Evolutionary conservation across 371 early-diverging fungal genomes (phyloP), one percentile per base, ranked within the genome.

Genomic region (Mucor plumbeus): DNA sequence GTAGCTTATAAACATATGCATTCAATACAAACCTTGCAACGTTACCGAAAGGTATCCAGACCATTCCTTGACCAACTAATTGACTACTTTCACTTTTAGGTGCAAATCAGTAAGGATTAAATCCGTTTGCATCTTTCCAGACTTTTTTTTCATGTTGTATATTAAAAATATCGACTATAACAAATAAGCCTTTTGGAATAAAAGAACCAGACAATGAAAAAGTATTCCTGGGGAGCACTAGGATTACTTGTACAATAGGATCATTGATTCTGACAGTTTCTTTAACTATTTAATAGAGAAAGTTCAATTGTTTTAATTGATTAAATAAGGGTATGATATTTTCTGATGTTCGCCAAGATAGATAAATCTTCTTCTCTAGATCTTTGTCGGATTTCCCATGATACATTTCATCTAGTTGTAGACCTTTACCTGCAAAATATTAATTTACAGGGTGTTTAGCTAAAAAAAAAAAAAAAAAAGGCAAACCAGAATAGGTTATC

Each of bases 41-140:
- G 26, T 72, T 71, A 62, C 83, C 73, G 64, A 87, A 87, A 14
- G 87, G 85, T 11, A 84, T 50, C 78, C 78, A 87, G 0, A 80
- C 65, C 50, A 67, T 40, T 21, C 73, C 81, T 9, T 76, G 48
- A 17, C 71, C 39, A 39, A 39, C n/a, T 68, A 43, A 71, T 3
- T 50, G 53, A 7, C 65, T 74, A 15, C 59, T 47, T 60, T 69
- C 71, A 17, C 77, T 70, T 13, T 66, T 80, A 21, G 59, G 9
- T 39, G 38, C n/a, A 60, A 85, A 87, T 35, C 88, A 67, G 11
- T 81, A 83, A n/a, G 77, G 77, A 15, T 59, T 33, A 14, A 75
- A 76, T 11, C 15, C 21, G n/a, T 62, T 59, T 0, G 68, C 64
- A 11, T 65, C 31, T 11, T 64, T 54, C 71, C 76, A 76, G 3